phyloP scores from a whole-genome alignment of 192 early-diverging fungal species.

The Podila minutissima region DNA sequence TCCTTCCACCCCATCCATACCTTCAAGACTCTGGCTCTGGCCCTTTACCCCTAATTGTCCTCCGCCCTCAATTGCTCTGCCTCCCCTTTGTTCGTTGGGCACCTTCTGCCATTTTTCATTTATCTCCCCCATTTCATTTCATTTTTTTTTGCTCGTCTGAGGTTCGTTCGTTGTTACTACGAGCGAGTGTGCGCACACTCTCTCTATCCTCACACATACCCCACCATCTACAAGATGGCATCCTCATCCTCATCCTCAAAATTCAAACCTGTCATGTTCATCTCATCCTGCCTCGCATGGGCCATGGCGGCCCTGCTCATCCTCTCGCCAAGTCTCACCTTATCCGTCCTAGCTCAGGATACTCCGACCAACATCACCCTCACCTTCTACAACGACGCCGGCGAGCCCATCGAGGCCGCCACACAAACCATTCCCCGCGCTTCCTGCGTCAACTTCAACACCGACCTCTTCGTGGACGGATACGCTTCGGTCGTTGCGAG shows the following conservation, averaged over 20 bases:
- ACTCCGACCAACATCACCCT: background rate
- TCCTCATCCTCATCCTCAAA: background rate
- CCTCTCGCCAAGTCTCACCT: background rate
- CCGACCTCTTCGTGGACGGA: background rate
- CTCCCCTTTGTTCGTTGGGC: too few relatives aligned
- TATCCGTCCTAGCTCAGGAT: background rate
- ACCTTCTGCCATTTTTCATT: too few relatives aligned
- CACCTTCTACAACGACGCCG: background rate
- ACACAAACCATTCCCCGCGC: slow-evolving; percentile 4
- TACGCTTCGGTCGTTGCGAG: slow-evolving; percentile 7
- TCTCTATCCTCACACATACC: background rate
- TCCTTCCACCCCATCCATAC: background rate
- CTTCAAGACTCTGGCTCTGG: background rate
- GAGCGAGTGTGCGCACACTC: too few relatives aligned
- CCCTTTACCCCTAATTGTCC: too few relatives aligned
- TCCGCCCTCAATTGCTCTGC: too few relatives aligned
- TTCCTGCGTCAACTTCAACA: background rate
- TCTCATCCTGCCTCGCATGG: background rate
- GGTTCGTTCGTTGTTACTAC: too few relatives aligned
- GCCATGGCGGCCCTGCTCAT: background rate
- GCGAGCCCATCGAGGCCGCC: slow-evolving; percentile 3
- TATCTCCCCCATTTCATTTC: too few relatives aligned
- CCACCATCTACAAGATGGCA: background rate
- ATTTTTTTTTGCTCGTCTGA: too few relatives aligned
- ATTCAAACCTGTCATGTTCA: background rate